Conservation (phyloP, 345 rosid species). For the Linum usitatissimum region DNA sequence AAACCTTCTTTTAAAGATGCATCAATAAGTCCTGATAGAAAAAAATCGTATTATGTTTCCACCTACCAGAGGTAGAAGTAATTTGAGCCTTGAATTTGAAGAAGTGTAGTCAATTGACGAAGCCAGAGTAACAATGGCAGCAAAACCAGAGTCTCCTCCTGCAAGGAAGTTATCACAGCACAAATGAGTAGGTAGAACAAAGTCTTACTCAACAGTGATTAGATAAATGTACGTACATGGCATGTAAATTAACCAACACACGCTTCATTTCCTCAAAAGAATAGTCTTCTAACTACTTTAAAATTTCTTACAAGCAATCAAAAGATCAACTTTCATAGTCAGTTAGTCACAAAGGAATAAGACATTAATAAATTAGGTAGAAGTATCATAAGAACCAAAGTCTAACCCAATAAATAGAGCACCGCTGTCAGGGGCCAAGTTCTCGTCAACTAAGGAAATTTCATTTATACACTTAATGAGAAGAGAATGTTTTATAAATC, state of each 20-base stretch:
- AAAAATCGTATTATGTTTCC: not conserved
- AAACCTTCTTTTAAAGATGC: slow-evolving; percentile 7
- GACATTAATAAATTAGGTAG: too few relatives aligned
- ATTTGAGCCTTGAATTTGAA: slow-evolving; percentile 70
- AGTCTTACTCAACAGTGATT: not conserved
- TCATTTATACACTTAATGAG: not conserved
- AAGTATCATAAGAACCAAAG: too few relatives aligned
- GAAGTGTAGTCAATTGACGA: slow-evolving; percentile 84
- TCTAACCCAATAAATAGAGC: not conserved
- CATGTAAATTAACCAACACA: too few relatives aligned
- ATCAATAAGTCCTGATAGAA: slow-evolving; percentile 2
- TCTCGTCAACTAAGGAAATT: not conserved
- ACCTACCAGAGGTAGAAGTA: slow-evolving; percentile 87
- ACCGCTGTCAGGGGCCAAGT: not conserved
- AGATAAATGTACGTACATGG: too few relatives aligned
- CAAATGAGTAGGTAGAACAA: slow-evolving; percentile 2
- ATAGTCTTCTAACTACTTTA: too few relatives aligned
- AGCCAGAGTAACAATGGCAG: slow-evolving; percentile 73
- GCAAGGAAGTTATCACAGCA: slow-evolving; percentile 46
- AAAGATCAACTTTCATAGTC: too few relatives aligned
- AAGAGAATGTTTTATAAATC: not conserved
- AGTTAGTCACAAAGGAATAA: too few relatives aligned
- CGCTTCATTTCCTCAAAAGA: too few relatives aligned
- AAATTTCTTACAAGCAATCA: too few relatives aligned
- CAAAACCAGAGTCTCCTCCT: slow-evolving; percentile 57